Conservation (phyloP, 2,329 filamentous ascomycete species). For the Curvularia hawaiiensis region DNA sequence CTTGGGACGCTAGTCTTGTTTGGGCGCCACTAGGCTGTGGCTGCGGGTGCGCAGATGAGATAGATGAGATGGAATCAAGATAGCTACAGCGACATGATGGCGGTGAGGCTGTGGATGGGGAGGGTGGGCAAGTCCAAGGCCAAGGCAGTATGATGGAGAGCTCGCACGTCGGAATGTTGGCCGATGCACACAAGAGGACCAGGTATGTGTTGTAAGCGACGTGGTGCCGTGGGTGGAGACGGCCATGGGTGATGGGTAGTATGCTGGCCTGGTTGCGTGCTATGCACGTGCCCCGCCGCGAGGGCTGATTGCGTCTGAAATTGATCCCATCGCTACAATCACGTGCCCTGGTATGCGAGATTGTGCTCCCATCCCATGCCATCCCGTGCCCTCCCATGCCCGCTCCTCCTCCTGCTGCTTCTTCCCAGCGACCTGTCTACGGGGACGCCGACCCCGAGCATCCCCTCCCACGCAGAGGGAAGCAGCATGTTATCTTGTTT, state of each 20-base stretch:
- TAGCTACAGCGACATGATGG: constrained; percentile 9
- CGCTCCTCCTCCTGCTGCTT: not conserved
- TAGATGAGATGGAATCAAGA: constrained; percentile 3
- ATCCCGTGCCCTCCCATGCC: too few species aligned
- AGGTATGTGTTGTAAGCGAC: constrained; percentile 3
- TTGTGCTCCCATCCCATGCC: constrained; percentile 4
- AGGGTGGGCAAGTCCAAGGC: not conserved
- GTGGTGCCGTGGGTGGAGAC: not conserved
- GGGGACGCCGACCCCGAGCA: constrained; percentile 7
- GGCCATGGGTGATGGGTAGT: not conserved
- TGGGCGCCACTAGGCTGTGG: constrained; percentile 1
- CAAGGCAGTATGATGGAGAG: not conserved
- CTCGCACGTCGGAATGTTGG: constrained; percentile 9
- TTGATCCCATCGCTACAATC: not conserved
- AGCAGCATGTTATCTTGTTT: not conserved
- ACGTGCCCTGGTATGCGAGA: not conserved
- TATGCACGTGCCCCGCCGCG: constrained; percentile 11
- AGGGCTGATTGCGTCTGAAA: constrained; percentile 8
- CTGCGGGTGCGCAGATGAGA: not conserved
- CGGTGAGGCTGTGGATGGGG: constrained; percentile 8
- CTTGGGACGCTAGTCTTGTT: constrained; percentile 5
- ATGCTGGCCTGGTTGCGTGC: not conserved
- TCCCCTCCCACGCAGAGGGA: not conserved
- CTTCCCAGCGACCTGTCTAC: constrained; percentile 13
- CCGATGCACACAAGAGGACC: constrained; percentile 1